Evolutionary conservation across 2,329 filamentous ascomycete species (phyloP).

Genomic region (Fusarium falciforme): DNA sequence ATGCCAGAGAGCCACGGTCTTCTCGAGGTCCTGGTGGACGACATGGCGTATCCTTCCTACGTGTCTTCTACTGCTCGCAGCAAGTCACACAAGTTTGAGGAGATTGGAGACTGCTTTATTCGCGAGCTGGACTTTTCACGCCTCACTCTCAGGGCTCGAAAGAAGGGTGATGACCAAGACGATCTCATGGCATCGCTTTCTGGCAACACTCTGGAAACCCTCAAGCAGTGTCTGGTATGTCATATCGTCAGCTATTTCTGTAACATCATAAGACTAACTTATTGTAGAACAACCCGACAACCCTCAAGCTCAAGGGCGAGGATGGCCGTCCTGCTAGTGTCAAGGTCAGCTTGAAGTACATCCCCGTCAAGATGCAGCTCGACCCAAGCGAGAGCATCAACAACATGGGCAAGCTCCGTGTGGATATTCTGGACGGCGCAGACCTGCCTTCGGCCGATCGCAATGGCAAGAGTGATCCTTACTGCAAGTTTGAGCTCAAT

Average conservation of each 20-base stretch:
- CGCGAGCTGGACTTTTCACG: constrained; percentile 97
- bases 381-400: constrained; percentile 98
- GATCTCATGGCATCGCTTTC: constrained; percentile 83
- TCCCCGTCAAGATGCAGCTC: constrained; percentile 92
- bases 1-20: constrained; percentile 80
- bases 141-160: constrained; percentile 86
- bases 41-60: constrained; percentile 93
- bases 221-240: constrained; percentile 87
- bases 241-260: too few species aligned
- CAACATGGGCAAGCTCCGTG: constrained; percentile 94
- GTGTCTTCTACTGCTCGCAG: constrained; percentile 79
- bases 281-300: constrained; percentile 86
- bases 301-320: constrained; percentile 81
- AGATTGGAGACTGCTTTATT: constrained; percentile 95
- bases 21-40: constrained; percentile 91
- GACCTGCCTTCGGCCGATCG: constrained; percentile 94
- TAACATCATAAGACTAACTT: not conserved
- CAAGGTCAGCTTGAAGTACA: constrained; percentile 92
- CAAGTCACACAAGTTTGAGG: constrained; percentile 80
- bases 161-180: constrained; percentile 82
- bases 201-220: constrained; percentile 85
- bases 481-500: constrained; percentile 93
- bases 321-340: constrained; percentile 78
- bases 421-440: constrained; percentile 89
- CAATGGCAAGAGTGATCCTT: constrained; percentile 97